Evolutionary conservation across 2,329 filamentous ascomycete genomes (phyloP).

Genomic region (Fusarium transvaalense): DNA sequence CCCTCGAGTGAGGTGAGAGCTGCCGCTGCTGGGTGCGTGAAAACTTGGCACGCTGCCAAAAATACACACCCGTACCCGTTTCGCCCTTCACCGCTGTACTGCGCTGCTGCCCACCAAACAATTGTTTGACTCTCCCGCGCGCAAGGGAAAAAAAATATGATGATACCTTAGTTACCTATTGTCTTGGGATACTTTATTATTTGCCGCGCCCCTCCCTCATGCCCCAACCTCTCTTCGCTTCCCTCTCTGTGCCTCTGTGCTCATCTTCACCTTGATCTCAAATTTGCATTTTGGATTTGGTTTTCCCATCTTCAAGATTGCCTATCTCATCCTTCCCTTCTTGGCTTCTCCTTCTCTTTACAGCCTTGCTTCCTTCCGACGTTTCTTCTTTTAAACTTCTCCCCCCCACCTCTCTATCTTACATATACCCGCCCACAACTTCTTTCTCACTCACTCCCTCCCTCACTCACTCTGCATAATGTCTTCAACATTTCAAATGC

Average conservation of each 20-base stretch:
- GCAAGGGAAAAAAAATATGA: constrained; percentile 42
- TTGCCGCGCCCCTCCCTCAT: constrained; percentile 46
- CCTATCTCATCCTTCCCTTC: constrained; percentile 33
- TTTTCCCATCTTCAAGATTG: constrained; percentile 38
- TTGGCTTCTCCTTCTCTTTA: constrained; percentile 42
- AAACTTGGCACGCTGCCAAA: constrained; percentile 40
- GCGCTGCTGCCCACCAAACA: constrained; percentile 45
- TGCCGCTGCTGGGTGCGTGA: constrained; percentile 26
- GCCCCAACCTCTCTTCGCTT: constrained; percentile 44
- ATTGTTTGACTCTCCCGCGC: constrained; percentile 46
- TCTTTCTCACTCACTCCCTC: constrained; percentile 20
- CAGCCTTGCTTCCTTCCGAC: constrained; percentile 36
- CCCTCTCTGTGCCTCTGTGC: constrained; percentile 38
- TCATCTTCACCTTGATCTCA: constrained; percentile 43
- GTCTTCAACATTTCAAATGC: constrained; percentile 65
- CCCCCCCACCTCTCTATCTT: constrained; percentile 25
- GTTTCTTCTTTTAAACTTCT: constrained; percentile 36
- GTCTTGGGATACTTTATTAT: constrained; percentile 42
- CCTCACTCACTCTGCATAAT: constrained; percentile 54
- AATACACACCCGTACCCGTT: constrained; percentile 43
- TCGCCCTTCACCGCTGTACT: constrained; percentile 37
- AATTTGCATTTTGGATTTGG: constrained; percentile 37
- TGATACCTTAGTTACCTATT: constrained; percentile 25
- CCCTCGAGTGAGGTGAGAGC: constrained; percentile 26
- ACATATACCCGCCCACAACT: constrained; percentile 27